Evolutionary conservation across 2,329 filamentous ascomycete genomes (phyloP).

Genomic region (Phaeosphaeriaceae sp.): DNA sequence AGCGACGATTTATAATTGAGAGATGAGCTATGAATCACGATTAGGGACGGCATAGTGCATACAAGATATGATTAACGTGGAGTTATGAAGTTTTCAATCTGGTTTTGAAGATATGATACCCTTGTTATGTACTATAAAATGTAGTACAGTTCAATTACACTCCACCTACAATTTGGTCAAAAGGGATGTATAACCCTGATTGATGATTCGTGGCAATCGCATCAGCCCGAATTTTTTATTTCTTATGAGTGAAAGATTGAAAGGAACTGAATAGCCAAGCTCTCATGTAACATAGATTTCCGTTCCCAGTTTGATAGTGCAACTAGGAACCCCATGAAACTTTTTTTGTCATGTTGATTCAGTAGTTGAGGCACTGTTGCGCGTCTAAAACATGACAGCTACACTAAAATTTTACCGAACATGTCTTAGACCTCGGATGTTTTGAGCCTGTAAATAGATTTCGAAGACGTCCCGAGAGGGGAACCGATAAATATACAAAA

Average conservation of each 20-base stretch:
- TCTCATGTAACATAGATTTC: too few relatives aligned
- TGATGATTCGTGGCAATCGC: too few relatives aligned
- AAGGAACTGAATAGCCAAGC: too few relatives aligned
- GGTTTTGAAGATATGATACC: constrained; percentile 2
- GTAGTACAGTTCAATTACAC: too few relatives aligned
- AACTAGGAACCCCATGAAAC: not conserved
- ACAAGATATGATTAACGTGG: constrained; percentile 3
- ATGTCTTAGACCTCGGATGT: not conserved
- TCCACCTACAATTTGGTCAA: too few relatives aligned
- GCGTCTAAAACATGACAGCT: constrained; percentile 2
- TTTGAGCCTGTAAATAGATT: constrained; percentile 1
- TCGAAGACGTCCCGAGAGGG: not conserved
- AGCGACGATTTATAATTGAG: not conserved
- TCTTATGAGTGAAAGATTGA: too few relatives aligned
- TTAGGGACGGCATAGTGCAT: not conserved
- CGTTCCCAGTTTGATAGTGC: too few relatives aligned
- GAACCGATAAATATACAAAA: not conserved
- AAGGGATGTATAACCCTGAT: not conserved
- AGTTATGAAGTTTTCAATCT: not conserved
- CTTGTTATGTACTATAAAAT: constrained; percentile 1
- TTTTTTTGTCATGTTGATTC: not conserved
- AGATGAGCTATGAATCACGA: constrained; percentile 16
- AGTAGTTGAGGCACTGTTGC: not conserved
- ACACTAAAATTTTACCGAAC: not conserved
- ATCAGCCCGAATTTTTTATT: too few relatives aligned